These are phyloP conservation scores for Saturnispora kantuleensis DNA, from an alignment of 805 yeast species.

Conservation along the genomic window DNA sequence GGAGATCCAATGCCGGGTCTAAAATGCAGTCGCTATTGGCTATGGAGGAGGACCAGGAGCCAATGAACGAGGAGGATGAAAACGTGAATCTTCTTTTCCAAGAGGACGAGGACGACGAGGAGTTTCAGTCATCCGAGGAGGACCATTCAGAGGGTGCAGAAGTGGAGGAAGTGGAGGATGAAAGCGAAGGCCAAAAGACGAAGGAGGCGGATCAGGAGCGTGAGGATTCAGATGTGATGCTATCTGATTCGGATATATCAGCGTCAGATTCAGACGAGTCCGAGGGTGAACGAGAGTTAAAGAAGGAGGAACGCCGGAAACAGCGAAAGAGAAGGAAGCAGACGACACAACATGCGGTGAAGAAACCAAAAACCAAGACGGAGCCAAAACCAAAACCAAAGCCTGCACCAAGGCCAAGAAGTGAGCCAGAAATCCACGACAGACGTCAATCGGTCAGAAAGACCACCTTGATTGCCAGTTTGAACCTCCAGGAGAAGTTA, in stretches of 20 bases:
- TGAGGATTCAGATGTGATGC: constrained; percentile 36
- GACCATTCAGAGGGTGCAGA: constrained; percentile 26
- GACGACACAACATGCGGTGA: constrained; percentile 25
- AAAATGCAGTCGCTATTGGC: constrained; percentile 63
- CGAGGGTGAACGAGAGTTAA: constrained; percentile 32
- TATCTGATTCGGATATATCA: constrained; percentile 45
- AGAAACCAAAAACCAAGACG: constrained; percentile 9
- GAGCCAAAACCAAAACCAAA: neutral
- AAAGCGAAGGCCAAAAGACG: constrained; percentile 24
- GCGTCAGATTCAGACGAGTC: constrained; percentile 50
- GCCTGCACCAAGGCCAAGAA: neutral
- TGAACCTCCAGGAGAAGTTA: constrained; percentile 65
- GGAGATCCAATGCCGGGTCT: constrained; percentile 87
- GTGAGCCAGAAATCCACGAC: constrained; percentile 13
- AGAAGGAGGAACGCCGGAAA: constrained; percentile 22
- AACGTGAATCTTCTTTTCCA: constrained; percentile 61
- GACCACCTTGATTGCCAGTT: constrained; percentile 67
- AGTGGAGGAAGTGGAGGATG: constrained; percentile 25
- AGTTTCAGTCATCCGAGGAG: constrained; percentile 13
- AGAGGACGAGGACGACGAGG: constrained; percentile 46
- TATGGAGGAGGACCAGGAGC: constrained; percentile 39
- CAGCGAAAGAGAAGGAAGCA: constrained; percentile 38
- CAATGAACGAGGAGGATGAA: constrained; percentile 55
- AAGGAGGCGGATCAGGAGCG: constrained; percentile 14
- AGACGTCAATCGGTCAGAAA: constrained; percentile 71